Evolutionary conservation across 495 filamentous ascomycete species (phyloP), one percentile per base, ranked within the genome.

Genomic region (Tuber umbilicatum): DNA sequence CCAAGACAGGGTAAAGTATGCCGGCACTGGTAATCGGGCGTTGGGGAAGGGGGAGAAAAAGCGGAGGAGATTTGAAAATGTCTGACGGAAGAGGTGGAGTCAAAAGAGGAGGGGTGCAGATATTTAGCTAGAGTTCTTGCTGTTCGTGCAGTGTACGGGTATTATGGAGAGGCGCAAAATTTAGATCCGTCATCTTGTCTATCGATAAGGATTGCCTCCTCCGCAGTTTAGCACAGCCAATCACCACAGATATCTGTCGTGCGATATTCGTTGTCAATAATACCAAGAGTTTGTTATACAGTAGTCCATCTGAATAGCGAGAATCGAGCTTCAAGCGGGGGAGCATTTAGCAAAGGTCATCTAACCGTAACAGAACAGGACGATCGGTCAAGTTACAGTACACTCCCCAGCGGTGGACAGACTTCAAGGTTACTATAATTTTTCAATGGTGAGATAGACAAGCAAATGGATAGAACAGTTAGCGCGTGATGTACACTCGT

Each of bases 231-330:
- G 19, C 27, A 64, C 27, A 64, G 55, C 55, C 55, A 64, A 64
- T 64, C 55, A 31, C 16, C 55, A 35, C 27, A 4, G 27, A 64
- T 35, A 64, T 35, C 55, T 16, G 1, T 64, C 55, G 55, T 35
- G 55, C 55, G 19, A 27, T 64, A 27, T 64, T 64, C 55, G 55
- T 64, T 64, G 55, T 64, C 55, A 64, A 64, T 27, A 31, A 64
- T 35, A 64, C 55, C 55, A 64, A 64, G 55, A n/a, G 12, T 17
- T 64, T 35, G 55, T 31, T 64, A 16, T 14, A n/a, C n/a, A n/a
- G n/a, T n/a, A n/a, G n/a, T n/a, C n/a, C n/a, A 55, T 55, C 5
- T 4, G 10, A 27, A 27, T 60, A 27, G 16, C 55, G 14, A 35
- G 55, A 16, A 16, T 2, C 7, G 14, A 27, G 14, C 23, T 27